Conservation (phyloP, 2,329 filamentous ascomycete species). For the Huntiella savannae region DNA sequence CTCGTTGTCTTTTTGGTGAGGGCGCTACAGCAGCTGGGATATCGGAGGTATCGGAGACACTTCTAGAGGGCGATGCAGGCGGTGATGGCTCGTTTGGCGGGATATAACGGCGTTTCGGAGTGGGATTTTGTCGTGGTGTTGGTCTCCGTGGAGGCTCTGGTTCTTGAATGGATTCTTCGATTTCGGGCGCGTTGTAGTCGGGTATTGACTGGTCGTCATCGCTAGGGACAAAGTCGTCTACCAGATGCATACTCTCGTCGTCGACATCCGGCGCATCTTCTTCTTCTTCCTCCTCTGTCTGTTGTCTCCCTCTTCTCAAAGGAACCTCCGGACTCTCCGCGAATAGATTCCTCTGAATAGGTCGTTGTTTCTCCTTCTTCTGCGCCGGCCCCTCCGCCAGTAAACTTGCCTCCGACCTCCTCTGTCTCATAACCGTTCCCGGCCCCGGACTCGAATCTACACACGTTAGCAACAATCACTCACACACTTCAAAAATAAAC, state of each 20-base stretch:
- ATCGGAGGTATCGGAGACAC: not conserved
- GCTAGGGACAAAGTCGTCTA: constrained; percentile 15
- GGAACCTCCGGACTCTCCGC: not conserved
- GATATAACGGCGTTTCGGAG: not conserved
- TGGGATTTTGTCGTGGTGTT: not conserved
- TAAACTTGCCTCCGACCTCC: constrained; percentile 24
- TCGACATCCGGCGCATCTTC: constrained; percentile 16
- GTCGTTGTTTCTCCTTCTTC: no score
- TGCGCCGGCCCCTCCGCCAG: no score
- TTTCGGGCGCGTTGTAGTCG: constrained; percentile 16
- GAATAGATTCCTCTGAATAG: no score
- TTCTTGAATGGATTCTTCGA: constrained; percentile 15
- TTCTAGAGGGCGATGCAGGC: not conserved
- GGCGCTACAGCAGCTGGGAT: not conserved
- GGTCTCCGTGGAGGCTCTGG: constrained; percentile 10
- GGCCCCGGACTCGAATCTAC: constrained; percentile 35
- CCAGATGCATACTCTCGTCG: constrained; percentile 26
- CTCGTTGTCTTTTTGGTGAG: not conserved
- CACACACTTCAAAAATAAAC: constrained; percentile 21
- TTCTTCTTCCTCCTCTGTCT: constrained; percentile 14
- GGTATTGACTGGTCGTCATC: constrained; percentile 13
- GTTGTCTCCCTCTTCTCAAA: not conserved
- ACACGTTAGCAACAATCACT: constrained; percentile 12
- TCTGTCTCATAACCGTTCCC: constrained; percentile 31
- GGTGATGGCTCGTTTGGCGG: not conserved